Evolutionary conservation across 192 early-diverging fungal genomes (phyloP).

Genomic region (Entomortierella beljakovae): DNA sequence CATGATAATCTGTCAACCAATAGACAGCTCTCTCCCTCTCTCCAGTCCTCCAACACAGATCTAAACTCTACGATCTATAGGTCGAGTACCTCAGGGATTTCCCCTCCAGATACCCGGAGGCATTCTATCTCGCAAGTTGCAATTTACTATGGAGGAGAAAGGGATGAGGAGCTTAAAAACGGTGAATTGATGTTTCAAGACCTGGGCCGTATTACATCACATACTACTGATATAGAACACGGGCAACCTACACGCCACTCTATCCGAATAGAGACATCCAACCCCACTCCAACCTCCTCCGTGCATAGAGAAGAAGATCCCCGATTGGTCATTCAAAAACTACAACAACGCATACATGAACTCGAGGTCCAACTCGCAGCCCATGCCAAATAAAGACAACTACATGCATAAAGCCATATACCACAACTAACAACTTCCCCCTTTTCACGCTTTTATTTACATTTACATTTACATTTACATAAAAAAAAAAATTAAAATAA

Average conservation of each 20-base stretch:
- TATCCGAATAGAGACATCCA: too few species aligned
- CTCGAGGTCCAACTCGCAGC: conserved; percentile 37
- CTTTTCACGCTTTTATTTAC: too few species aligned
- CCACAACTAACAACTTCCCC: too few species aligned
- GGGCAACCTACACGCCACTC: background rate
- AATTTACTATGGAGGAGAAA: conserved; percentile 43
- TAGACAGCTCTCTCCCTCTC: too few species aligned
- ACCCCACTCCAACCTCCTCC: background rate
- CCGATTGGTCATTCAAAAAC: conserved; percentile 21
- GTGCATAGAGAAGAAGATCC: conserved; percentile 9
- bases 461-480: too few species aligned
- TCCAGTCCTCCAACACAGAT: too few species aligned
- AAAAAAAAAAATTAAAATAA: too few species aligned
- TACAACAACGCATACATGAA: conserved; percentile 23
- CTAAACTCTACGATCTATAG: too few species aligned
- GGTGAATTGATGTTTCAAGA: conserved; percentile 15
- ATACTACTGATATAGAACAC: background rate
- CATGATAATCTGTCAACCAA: background rate
- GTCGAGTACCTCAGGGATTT: too few species aligned
- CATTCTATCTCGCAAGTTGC: conserved; percentile 19
- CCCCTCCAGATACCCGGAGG: background rate
- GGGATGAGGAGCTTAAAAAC: conserved; percentile 12
- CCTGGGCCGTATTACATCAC: background rate
- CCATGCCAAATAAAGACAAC: background rate
- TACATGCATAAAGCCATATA: too few species aligned